Evolutionary conservation across 2,329 filamentous ascomycete genomes (phyloP).

Genomic region (Tolypocladium endophyticum): DNA sequence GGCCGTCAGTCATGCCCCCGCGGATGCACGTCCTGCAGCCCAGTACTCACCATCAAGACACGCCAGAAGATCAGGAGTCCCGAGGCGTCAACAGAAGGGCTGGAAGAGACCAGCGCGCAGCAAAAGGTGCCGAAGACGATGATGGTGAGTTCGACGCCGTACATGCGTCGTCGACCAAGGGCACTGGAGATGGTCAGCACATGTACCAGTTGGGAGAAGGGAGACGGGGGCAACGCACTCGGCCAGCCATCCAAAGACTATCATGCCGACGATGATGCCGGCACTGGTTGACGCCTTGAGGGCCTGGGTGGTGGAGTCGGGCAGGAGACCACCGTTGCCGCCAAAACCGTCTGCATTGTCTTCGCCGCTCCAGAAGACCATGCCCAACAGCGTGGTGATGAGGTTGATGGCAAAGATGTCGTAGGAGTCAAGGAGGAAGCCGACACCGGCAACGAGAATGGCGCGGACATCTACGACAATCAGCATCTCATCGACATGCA

Average conservation of each 20-base stretch:
- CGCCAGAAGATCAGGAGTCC: conserved; percentile 64
- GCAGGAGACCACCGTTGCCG: conserved; percentile 46
- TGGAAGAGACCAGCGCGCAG: conserved; percentile 52
- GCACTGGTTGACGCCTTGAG: conserved; percentile 75
- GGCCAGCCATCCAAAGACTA: conserved; percentile 67
- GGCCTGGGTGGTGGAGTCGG: conserved; percentile 56
- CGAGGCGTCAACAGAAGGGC: conserved; percentile 47
- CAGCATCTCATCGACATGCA: neutral
- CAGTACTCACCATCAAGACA: conserved; percentile 51
- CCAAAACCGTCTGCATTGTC: conserved; percentile 33
- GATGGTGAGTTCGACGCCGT: conserved; percentile 64
- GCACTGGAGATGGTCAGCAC: conserved; percentile 20
- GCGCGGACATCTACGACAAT: conserved; percentile 48
- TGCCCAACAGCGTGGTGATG: conserved; percentile 59
- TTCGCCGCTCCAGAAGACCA: conserved; percentile 59
- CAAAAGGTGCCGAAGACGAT: conserved; percentile 62
- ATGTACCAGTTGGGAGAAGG: neutral
- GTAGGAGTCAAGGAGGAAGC: conserved; percentile 78
- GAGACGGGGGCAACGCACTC: conserved; percentile 33
- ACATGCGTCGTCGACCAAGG: conserved; percentile 71
- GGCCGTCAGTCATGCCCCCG: conserved; percentile 1
- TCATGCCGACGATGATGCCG: conserved; percentile 68
- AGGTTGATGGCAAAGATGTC: conserved; percentile 74
- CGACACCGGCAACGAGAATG: conserved; percentile 65
- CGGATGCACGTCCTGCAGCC: neutral